Conservation (phyloP, 129 eudicot genomes). For the Deinandra increscens region DNA sequence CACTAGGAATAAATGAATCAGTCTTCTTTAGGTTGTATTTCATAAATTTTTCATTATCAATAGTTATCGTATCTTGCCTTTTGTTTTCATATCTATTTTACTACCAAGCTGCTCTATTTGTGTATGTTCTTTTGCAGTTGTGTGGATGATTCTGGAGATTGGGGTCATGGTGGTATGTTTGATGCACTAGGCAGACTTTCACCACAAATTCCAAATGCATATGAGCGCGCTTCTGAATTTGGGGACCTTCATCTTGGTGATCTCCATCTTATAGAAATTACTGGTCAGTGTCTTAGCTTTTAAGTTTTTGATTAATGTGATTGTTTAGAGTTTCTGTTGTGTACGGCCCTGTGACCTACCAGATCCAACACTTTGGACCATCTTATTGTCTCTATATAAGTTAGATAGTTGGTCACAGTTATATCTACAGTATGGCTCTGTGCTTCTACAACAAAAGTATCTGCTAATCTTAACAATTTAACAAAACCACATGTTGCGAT, state of each 20-base stretch:
- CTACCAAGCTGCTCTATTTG: conserved; percentile 1
- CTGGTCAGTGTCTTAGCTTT: conserved; percentile 44
- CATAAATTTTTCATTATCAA: not conserved
- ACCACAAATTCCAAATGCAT: conserved; percentile 53
- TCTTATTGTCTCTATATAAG: not conserved
- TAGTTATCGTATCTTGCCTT: conserved; percentile 7
- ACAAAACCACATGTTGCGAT: too few species aligned
- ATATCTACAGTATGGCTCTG: not conserved
- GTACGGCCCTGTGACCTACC: not conserved
- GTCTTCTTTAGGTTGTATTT: conserved; percentile 4
- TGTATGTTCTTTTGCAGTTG: conserved; percentile 52
- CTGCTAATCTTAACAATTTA: not conserved
- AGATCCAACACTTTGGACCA: conserved; percentile 1
- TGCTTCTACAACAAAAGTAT: not conserved
- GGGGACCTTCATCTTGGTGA: conserved; percentile 97
- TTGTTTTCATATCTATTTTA: conserved; percentile 8
- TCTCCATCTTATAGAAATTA: conserved; percentile 71
- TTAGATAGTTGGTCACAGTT: not conserved
- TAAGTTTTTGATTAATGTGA: not conserved
- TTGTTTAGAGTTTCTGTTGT: not conserved
- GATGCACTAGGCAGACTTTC: conserved; percentile 78
- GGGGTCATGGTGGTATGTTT: conserved; percentile 98
- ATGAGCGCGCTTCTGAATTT: conserved; percentile 77
- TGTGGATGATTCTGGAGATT: conserved; percentile 86
- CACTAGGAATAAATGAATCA: not conserved